Percentiles rank a stretch among this genome's conserved stretches.
These are phyloP conservation scores for Panaeolus papilionaceus DNA, from an alignment of 768 basidiomycete species.

Conservation along the genomic window DNA sequence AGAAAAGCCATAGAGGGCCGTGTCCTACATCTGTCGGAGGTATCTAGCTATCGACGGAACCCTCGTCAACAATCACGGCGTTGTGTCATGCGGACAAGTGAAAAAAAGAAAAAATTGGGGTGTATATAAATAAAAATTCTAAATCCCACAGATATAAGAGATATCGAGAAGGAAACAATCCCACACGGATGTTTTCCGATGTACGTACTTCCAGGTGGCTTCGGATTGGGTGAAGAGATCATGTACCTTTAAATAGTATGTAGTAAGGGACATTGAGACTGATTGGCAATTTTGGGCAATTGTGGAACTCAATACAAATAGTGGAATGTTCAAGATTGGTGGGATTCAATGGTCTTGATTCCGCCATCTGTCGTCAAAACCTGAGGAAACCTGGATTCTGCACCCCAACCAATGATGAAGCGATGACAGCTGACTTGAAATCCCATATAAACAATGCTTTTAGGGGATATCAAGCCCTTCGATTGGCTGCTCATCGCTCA, in stretches of 20 bases:
- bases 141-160: not conserved
- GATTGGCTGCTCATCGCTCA: not conserved
- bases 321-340: conserved; percentile 9
- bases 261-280: conserved; percentile 3
- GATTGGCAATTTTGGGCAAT: not conserved
- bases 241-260: conserved; percentile 14
- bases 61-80: not conserved
- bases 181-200: not conserved
- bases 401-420: not conserved
- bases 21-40: not conserved
- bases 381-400: conserved; percentile 5
- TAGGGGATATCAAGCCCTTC: not conserved
- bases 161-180: not conserved
- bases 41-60: not conserved
- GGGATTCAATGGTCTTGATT: conserved; percentile 3
- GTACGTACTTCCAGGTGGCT: not conserved
- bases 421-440: conserved; percentile 10
- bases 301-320: conserved; percentile 8
- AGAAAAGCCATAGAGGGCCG: not conserved
- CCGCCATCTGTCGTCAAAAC: not conserved
- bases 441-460: not conserved
- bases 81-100: not conserved
- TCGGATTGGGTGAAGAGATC: not conserved
- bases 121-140: not conserved
- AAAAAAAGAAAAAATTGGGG: not conserved